Percentiles rank a stretch among this genome's conserved stretches.
These are phyloP conservation scores for Neodidymelliopsis sp. DNA, from an alignment of 2,329 filamentous ascomycete species.

Conservation along the genomic window DNA sequence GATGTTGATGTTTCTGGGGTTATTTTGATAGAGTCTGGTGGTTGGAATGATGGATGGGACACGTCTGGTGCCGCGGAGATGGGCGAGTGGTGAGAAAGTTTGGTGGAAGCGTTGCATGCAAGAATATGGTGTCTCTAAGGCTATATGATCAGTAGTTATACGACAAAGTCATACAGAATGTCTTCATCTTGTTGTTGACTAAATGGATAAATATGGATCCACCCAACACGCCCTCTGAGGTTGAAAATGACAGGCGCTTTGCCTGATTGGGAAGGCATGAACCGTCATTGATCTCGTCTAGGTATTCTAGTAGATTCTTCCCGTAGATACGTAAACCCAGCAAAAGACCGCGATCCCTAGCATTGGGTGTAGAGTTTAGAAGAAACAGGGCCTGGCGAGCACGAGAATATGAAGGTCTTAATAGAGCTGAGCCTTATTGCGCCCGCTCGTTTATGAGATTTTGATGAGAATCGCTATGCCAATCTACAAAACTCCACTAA, in stretches of 20 bases:
- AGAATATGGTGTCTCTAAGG: background rate
- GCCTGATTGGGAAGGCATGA: constrained; percentile 21
- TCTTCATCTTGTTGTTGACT: background rate
- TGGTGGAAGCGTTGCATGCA: background rate
- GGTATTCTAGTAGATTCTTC: constrained; percentile 1
- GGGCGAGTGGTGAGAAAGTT: background rate
- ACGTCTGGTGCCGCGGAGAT: background rate
- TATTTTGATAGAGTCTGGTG: background rate
- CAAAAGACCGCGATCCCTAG: too few relatives aligned
- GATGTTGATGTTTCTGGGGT: background rate
- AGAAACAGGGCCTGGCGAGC: too few relatives aligned
- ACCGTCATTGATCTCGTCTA: background rate
- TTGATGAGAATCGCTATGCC: constrained; percentile 11
- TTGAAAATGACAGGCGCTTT: constrained; percentile 18
- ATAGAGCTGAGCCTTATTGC: too few relatives aligned
- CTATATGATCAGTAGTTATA: too few relatives aligned
- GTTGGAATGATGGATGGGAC: background rate
- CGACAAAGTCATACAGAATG: too few relatives aligned
- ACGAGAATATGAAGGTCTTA: too few relatives aligned
- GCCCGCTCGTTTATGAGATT: background rate
- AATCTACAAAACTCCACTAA: constrained; percentile 16
- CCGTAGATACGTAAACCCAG: too few relatives aligned
- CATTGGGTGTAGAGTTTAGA: too few relatives aligned
- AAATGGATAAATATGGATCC: background rate
- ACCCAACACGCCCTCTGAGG: constrained; percentile 9